phyloP scores from a whole-genome alignment of 2,329 filamentous ascomycete species.

The Botrytis porri region DNA sequence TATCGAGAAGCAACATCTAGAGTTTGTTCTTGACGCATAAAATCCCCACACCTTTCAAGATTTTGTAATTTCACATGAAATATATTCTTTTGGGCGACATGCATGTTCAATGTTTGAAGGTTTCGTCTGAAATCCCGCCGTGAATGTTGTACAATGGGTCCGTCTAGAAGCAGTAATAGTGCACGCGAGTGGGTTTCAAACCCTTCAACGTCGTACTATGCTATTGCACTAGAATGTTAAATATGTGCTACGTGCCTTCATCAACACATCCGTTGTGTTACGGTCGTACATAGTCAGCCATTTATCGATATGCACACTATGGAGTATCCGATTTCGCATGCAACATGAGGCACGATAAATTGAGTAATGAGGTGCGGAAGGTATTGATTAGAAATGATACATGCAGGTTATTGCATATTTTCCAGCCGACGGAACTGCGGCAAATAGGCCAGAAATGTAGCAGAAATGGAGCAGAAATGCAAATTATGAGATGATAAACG shows the following conservation, averaged over 20 bases:
- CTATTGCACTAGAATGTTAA: neutral
- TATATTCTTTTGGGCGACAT: neutral
- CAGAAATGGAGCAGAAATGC: neutral
- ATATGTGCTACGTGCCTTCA: neutral
- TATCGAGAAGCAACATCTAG: neutral
- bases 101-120: neutral
- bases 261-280: neutral
- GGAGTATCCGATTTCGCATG: neutral
- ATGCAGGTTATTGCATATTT: neutral
- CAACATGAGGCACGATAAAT: neutral
- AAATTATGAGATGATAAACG: neutral
- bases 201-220: neutral
- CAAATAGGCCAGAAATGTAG: neutral
- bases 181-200: constrained; percentile 4
- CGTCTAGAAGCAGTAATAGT: constrained; percentile 1
- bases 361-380: neutral
- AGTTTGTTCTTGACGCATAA: neutral
- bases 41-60: constrained; percentile 3
- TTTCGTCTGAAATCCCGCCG: neutral
- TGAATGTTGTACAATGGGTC: neutral
- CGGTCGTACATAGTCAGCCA: neutral
- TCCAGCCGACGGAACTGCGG: neutral
- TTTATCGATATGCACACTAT: neutral
- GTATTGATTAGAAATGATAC: neutral
- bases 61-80: neutral